phyloP scores from a whole-genome alignment of 2,329 filamentous ascomycete genomes.

The Fusarium papillatum region DNA sequence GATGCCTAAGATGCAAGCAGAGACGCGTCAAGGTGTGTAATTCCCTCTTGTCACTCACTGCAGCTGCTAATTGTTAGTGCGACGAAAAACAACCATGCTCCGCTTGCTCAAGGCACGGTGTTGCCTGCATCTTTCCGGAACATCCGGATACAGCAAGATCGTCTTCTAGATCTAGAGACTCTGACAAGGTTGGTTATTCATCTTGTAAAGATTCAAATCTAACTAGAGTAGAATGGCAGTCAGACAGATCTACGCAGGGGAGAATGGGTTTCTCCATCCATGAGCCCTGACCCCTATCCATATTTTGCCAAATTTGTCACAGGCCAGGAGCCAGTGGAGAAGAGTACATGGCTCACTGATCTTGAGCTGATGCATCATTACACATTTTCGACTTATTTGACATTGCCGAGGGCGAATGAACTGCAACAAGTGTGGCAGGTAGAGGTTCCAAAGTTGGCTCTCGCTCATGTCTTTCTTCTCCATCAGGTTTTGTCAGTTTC shows the following conservation, averaged over 20 bases:
- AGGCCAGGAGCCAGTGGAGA: conserved; percentile 22
- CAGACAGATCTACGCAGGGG: conserved; percentile 4
- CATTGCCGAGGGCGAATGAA: conserved; percentile 47
- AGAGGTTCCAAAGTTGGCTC: conserved; percentile 42
- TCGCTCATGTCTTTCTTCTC: conserved; percentile 46
- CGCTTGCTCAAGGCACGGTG: conserved; percentile 52
- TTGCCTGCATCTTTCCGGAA: conserved; percentile 48
- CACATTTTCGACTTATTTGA: conserved; percentile 45
- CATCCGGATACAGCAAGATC: conserved; percentile 4
- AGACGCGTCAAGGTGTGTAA: conserved; percentile 51
- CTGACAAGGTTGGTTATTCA: not conserved
- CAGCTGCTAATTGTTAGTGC: conserved; percentile 44
- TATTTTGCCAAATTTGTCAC: conserved; percentile 43
- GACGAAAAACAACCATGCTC: conserved; percentile 54
- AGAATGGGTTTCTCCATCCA: conserved; percentile 2
- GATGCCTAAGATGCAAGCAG: conserved; percentile 52
- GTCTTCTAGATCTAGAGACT: conserved; percentile 18
- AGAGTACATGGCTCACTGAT: conserved; percentile 49
- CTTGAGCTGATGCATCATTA: conserved; percentile 54
- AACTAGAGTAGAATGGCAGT: not conserved
- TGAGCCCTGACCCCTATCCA: conserved; percentile 29
- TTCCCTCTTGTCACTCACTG: not conserved
- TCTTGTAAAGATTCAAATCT: not conserved
- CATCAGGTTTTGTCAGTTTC: conserved; percentile 50
- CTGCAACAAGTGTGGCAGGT: conserved; percentile 48